Conservation (phyloP, 2,329 filamentous ascomycete genomes). For the Dothistroma septosporum region DNA sequence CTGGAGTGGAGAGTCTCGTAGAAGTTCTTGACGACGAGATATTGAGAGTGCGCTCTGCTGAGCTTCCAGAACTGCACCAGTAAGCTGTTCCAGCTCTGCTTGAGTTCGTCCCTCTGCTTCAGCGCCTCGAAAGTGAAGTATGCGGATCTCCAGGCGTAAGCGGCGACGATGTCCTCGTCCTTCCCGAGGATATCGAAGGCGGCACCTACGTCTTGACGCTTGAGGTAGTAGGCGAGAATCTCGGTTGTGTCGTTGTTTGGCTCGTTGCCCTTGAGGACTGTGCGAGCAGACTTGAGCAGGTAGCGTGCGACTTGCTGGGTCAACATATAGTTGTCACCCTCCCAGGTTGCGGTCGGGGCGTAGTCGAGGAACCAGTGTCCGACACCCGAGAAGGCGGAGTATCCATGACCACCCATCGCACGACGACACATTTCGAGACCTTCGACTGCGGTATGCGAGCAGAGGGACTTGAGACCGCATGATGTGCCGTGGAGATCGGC, state of each 20-base stretch:
- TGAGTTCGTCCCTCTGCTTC: constrained; percentile 69
- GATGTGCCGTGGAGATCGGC: constrained; percentile 74
- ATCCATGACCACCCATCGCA: constrained; percentile 74
- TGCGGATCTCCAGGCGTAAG: constrained; percentile 71
- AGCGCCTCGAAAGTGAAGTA: constrained; percentile 72
- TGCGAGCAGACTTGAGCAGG: constrained; percentile 69
- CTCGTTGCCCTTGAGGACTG: constrained; percentile 61
- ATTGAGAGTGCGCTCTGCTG: constrained; percentile 70
- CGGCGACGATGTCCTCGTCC: constrained; percentile 66
- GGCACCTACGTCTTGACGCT: constrained; percentile 64
- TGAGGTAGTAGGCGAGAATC: constrained; percentile 62
- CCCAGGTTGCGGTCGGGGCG: constrained; percentile 67
- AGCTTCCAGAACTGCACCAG: constrained; percentile 75
- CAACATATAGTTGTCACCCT: constrained; percentile 79
- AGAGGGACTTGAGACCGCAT: constrained; percentile 69
- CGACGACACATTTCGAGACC: constrained; percentile 70
- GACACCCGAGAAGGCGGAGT: constrained; percentile 71
- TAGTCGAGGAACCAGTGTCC: constrained; percentile 72
- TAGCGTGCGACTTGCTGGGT: constrained; percentile 75
- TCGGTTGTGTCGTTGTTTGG: constrained; percentile 64
- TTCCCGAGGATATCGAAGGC: constrained; percentile 70
- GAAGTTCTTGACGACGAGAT: constrained; percentile 75
- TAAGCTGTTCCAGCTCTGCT: constrained; percentile 72
- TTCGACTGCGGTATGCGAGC: constrained; percentile 67
- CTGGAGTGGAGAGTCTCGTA: constrained; percentile 62